Percentiles rank a stretch among this genome's conserved stretches.
phyloP scores from a whole-genome alignment of 768 basidiomycete species.

The Chalciporus piperatus region DNA sequence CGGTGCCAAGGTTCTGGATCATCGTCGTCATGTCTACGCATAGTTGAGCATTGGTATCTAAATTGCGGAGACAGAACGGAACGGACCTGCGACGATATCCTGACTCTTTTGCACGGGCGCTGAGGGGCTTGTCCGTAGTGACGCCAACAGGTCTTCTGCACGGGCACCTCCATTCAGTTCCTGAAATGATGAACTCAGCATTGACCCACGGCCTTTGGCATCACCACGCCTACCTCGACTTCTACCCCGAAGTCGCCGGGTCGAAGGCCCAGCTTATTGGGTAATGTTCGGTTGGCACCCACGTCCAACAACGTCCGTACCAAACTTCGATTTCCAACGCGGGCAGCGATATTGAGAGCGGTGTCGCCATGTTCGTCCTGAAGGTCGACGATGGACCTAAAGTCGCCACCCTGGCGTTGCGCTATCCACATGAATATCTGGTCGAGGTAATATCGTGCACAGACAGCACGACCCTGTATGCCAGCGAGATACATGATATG shows the following conservation, averaged over 20 bases:
- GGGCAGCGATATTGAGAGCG: constrained; percentile 89
- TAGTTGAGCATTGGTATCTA: constrained; percentile 8
- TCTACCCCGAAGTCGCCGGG: constrained; percentile 96
- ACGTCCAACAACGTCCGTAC: constrained; percentile 87
- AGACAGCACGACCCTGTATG: constrained; percentile 79
- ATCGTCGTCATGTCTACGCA: constrained; percentile 76
- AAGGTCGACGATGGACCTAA: constrained; percentile 78
- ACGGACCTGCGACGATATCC: constrained; percentile 74
- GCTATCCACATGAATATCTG: constrained; percentile 86
- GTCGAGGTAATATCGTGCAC: constrained; percentile 90
- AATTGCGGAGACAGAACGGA: background rate
- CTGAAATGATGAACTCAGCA: constrained; percentile 33
- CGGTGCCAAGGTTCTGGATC: constrained; percentile 72
- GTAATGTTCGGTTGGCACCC: constrained; percentile 83
- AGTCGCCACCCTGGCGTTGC: constrained; percentile 70
- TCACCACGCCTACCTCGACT: constrained; percentile 60
- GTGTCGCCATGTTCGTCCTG: constrained; percentile 97
- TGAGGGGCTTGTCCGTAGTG: constrained; percentile 68
- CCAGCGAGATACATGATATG: constrained; percentile 91
- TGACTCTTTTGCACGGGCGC: constrained; percentile 84
- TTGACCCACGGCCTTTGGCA: background rate
- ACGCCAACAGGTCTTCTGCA: constrained; percentile 78
- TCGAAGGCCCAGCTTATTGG: constrained; percentile 90
- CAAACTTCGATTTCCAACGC: constrained; percentile 86
- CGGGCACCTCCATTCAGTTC: constrained; percentile 68